Evolutionary conservation across 2,329 filamentous ascomycete genomes (phyloP).

Genomic region (Fusarium xyrophilum): DNA sequence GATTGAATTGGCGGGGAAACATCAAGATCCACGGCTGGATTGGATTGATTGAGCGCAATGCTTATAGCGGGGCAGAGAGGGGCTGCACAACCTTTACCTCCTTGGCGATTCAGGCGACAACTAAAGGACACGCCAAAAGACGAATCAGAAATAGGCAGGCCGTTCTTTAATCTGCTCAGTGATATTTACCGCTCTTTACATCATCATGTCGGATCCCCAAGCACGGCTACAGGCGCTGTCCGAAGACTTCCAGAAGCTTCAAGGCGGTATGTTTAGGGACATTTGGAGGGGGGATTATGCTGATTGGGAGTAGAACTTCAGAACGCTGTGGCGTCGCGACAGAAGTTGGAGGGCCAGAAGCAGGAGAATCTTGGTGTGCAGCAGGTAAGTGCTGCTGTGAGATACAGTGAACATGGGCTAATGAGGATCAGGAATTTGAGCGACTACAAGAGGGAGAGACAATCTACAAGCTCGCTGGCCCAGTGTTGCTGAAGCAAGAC

Average conservation of each 20-base stretch:
- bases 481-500: slow-evolving; percentile 93
- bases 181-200: slow-evolving; percentile 4
- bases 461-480: slow-evolving; percentile 96
- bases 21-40: slow-evolving; percentile 29
- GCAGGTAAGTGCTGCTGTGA: slow-evolving; percentile 59
- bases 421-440: slow-evolving; percentile 73
- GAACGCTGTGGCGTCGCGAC: slow-evolving; percentile 75
- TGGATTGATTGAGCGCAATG: slow-evolving; percentile 38
- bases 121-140: neutral
- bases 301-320: slow-evolving; percentile 71
- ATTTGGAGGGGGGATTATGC: neutral
- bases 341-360: slow-evolving; percentile 92
- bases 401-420: slow-evolving; percentile 9
- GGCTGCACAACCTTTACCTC: slow-evolving; percentile 38
- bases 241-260: slow-evolving; percentile 86
- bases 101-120: slow-evolving; percentile 27
- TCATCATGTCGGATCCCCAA: slow-evolving; percentile 73
- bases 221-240: slow-evolving; percentile 81
- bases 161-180: neutral
- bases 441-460: slow-evolving; percentile 79
- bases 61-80: slow-evolving; percentile 47
- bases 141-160: slow-evolving; percentile 5
- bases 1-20: slow-evolving; percentile 50
- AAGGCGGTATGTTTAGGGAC: slow-evolving; percentile 67
- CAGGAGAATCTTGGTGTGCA: slow-evolving; percentile 92